These are phyloP conservation scores for Xerocomus cyaneibrunnescens DNA, from an alignment of 1,284 basidiomycete genomes.

Conservation along the genomic window DNA sequence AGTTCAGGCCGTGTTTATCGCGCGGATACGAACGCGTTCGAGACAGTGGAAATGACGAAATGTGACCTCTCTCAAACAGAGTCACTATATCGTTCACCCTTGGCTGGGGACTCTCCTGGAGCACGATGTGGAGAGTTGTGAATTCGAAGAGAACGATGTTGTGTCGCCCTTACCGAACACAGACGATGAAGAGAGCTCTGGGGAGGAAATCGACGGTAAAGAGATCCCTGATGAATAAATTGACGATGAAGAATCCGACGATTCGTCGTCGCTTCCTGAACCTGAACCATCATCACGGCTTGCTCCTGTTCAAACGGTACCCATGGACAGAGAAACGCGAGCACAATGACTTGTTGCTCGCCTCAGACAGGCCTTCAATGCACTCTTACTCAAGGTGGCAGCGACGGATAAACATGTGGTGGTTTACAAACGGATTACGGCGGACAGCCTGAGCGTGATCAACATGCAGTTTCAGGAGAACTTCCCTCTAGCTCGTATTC, in stretches of 20 bases:
- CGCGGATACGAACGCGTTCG: background rate
- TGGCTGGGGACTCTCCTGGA: background rate
- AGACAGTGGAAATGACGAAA: background rate
- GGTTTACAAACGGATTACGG: background rate
- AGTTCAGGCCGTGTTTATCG: background rate
- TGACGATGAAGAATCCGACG: too few species aligned
- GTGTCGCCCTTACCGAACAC: background rate
- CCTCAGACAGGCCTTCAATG: background rate
- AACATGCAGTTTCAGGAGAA: background rate
- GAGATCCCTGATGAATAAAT: too few species aligned
- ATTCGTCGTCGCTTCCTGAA: background rate
- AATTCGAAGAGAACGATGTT: background rate
- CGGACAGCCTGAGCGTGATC: background rate
- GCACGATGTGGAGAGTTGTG: background rate
- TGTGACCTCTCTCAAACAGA: background rate
- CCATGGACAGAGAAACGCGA: background rate
- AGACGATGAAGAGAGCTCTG: background rate
- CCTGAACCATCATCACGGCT: background rate
- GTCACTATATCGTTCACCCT: slow-evolving; percentile 1
- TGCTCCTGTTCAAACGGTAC: background rate
- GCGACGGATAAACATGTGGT: background rate
- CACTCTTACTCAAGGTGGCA: background rate
- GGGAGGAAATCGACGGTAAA: background rate
- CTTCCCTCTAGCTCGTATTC: background rate
- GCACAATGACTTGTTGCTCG: background rate